Conservation (phyloP, 2,329 filamentous ascomycete genomes). For the Cyanodermella asteris region DNA sequence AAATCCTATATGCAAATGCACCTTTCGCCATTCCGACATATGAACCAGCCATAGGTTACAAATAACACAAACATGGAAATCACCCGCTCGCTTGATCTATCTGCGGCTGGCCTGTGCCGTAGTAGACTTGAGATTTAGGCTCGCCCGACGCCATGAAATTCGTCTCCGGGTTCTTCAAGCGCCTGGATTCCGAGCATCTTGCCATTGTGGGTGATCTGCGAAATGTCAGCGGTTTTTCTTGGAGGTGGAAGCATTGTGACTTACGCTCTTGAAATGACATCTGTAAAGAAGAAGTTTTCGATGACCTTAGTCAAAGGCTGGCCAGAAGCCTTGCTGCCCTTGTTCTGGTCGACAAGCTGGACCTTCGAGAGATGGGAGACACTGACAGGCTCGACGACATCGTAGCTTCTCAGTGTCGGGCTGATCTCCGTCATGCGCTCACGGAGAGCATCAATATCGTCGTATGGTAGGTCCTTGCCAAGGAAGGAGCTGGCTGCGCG, state of each 20-base stretch:
- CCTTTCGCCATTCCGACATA: too few species aligned
- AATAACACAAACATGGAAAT: background rate
- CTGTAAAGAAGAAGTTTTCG: slow-evolving; percentile 96
- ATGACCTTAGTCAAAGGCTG: slow-evolving; percentile 63
- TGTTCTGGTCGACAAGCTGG: slow-evolving; percentile 90
- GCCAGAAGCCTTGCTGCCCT: slow-evolving; percentile 54
- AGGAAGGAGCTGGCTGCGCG: slow-evolving; percentile 84
- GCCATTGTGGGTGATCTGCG: slow-evolving; percentile 90
- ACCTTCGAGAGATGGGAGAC: slow-evolving; percentile 65
- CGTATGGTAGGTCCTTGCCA: slow-evolving; percentile 68
- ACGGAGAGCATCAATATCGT: slow-evolving; percentile 70
- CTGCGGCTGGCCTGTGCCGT: too few species aligned
- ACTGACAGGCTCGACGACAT: slow-evolving; percentile 66
- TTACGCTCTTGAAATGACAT: slow-evolving; percentile 87
- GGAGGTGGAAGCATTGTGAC: slow-evolving; percentile 13
- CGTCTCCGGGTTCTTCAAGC: slow-evolving; percentile 52
- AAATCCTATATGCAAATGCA: too few species aligned
- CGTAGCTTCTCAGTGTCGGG: slow-evolving; percentile 71
- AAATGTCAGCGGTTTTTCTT: slow-evolving; percentile 1
- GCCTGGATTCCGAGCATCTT: slow-evolving; percentile 84
- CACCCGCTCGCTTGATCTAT: slow-evolving; percentile 4
- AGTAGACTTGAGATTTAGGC: slow-evolving; percentile 6
- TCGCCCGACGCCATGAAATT: slow-evolving; percentile 51
- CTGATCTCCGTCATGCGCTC: slow-evolving; percentile 93
- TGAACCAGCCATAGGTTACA: too few species aligned